Evolutionary conservation across 2,329 filamentous ascomycete genomes (phyloP), one percentile per base, ranked within the genome.

Genomic region (Epichloe bromicola): DNA sequence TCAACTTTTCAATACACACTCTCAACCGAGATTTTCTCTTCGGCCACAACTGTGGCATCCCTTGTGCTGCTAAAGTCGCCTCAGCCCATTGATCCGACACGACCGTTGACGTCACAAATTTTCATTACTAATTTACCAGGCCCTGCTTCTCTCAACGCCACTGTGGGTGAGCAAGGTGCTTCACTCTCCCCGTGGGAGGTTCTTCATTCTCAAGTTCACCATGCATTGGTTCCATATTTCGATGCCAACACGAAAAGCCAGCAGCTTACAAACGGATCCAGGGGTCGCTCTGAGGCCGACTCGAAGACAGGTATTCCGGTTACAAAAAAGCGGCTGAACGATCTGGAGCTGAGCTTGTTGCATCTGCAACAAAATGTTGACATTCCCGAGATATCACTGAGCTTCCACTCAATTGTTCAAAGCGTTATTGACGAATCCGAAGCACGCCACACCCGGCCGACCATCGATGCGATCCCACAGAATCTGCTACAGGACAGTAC

Each of bases 321-420:
- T n/a, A 91, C 93, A 19, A 95, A 95, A 75, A 95, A 95, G 78
- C 88, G 89, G 63, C 84, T 97, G 66, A 93, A 91, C 48, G 94
- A 99, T 66, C 71, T 99, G 58, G 90, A 95, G 66, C 76, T 95
- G 59, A 93, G 86, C 58, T 73, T 99, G 61, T 77, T 89, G 52
- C 91, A 98, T 63, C 75, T 98, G 50, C 90, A 96, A 68, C 90
- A 98, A 67, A 97, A 98, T 68, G 89, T 95, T 51, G 94, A 98
- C 67, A 97, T 99, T 49, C 93, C 93, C 19, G 88, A 95, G 60
- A 78, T 97, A 48, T 85, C 87, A 17, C 73, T 99, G 55, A 83
- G 87, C 11, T 84, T 96, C 57, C 90, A 96, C 62, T 86, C 90
- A 30, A 79, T 94, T 34, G 88, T 99, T 19, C 88, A 95, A 69